phyloP scores from a whole-genome alignment of 2,329 filamentous ascomycete genomes.

The Macrophomina pseudophaseolina region DNA sequence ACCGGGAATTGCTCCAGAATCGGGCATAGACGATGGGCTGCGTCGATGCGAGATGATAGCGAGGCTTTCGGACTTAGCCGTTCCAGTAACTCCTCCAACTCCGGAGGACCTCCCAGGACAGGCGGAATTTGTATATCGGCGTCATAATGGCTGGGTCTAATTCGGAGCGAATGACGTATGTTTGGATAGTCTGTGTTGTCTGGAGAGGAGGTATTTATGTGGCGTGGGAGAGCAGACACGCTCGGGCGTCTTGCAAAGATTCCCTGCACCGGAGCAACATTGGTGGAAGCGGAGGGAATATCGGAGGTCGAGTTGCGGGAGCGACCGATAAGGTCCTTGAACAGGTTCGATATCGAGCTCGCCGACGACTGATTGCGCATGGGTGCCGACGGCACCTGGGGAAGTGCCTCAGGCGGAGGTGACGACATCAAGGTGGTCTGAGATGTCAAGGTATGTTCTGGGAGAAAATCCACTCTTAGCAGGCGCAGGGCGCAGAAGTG shows the following conservation, averaged over 20 bases:
- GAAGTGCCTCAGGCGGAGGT: constrained; percentile 25
- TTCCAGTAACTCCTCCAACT: constrained; percentile 39
- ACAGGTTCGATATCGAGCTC: constrained; percentile 24
- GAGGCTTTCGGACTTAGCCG: constrained; percentile 36
- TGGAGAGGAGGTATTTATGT: constrained; percentile 14
- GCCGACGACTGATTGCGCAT: constrained; percentile 24
- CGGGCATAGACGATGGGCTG: constrained; percentile 40
- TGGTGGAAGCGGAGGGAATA: constrained; percentile 13
- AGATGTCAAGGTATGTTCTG: not conserved
- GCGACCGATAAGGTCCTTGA: constrained; percentile 23
- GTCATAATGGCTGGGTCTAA: constrained; percentile 13
- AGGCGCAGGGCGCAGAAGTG: not conserved
- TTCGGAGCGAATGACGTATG: constrained; percentile 19
- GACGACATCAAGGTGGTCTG: constrained; percentile 13
- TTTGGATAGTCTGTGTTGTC: constrained; percentile 12
- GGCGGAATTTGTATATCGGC: constrained; percentile 21
- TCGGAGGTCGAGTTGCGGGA: constrained; percentile 11
- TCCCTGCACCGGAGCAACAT: constrained; percentile 18
- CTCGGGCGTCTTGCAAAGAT: constrained; percentile 23
- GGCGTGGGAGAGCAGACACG: constrained; percentile 15
- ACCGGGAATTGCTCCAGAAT: constrained; percentile 44
- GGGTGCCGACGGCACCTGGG: constrained; percentile 5
- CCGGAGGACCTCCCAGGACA: constrained; percentile 43
- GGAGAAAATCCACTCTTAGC: not conserved
- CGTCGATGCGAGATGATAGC: constrained; percentile 38